Evolutionary conservation across 768 basidiomycete genomes (phyloP).

Genomic region (Lactifluus echinatus): DNA sequence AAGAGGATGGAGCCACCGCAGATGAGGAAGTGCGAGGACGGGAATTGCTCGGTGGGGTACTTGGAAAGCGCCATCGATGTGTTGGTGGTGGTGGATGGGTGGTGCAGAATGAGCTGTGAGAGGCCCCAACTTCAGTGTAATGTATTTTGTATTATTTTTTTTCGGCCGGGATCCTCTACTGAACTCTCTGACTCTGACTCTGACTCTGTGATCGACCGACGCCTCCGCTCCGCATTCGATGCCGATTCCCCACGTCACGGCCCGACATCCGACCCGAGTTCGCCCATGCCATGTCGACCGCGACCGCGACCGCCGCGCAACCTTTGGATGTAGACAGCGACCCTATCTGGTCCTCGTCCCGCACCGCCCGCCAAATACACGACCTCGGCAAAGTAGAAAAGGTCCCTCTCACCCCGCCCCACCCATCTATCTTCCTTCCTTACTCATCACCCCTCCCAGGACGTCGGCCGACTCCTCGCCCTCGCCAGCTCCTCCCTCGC

Average conservation of each 20-base stretch:
- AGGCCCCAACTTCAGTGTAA: no score
- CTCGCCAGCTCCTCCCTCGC: slow-evolving; percentile 74
- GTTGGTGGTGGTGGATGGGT: background rate
- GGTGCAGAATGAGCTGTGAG: no score
- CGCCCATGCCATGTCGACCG: background rate
- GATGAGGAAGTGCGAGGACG: slow-evolving; percentile 23
- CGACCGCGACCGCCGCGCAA: no score
- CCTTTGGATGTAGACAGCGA: slow-evolving; percentile 28
- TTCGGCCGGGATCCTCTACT: no score
- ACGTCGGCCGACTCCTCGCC: slow-evolving; percentile 66
- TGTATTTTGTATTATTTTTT: no score
- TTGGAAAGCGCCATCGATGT: slow-evolving; percentile 3
- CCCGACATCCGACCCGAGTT: no score
- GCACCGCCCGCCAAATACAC: slow-evolving; percentile 74
- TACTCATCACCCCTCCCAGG: slow-evolving; percentile 38
- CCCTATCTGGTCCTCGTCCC: slow-evolving; percentile 73
- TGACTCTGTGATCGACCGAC: no score
- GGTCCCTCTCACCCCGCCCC: no score
- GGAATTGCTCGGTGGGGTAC: slow-evolving; percentile 7
- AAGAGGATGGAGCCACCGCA: slow-evolving; percentile 28
- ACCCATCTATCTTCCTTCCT: no score
- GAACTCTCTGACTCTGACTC: no score
- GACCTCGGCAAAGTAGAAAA: slow-evolving; percentile 76
- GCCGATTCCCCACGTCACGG: no score
- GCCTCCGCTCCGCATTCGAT: no score